Evolutionary conservation across 2,329 filamentous ascomycete species (phyloP).

Genomic region (Septoria petroselini): DNA sequence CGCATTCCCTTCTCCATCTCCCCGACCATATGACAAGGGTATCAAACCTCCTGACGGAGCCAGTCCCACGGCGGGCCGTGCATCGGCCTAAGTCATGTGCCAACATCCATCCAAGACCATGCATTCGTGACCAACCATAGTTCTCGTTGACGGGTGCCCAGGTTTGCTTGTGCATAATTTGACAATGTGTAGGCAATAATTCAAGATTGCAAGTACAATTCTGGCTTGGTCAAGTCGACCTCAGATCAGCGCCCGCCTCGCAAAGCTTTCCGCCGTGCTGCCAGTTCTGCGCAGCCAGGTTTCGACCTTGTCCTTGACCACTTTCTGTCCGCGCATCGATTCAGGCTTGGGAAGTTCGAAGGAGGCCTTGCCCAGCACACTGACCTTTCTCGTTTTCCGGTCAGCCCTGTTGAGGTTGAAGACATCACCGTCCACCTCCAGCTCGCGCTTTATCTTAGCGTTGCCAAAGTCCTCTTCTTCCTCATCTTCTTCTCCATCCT

Average conservation of each 20-base stretch:
- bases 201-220: too few relatives aligned
- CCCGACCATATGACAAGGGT: constrained; percentile 12
- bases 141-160: constrained; percentile 7
- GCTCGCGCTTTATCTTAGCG: too few relatives aligned
- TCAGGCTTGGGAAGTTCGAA: constrained; percentile 5
- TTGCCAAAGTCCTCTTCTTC: not conserved
- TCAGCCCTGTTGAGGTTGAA: not conserved
- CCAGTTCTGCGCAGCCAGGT: constrained; percentile 10
- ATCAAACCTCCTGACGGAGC: constrained; percentile 12
- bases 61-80: not conserved
- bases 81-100: constrained; percentile 11
- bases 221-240: too few relatives aligned
- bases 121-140: constrained; percentile 6
- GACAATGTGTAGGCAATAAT: too few relatives aligned
- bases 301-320: constrained; percentile 1
- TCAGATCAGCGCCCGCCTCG: not conserved
- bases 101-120: too few relatives aligned
- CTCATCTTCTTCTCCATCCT: not conserved
- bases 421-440: too few relatives aligned
- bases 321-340: not conserved
- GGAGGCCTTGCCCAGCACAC: not conserved
- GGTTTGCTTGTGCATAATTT: too few relatives aligned
- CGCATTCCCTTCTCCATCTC: constrained; percentile 11
- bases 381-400: not conserved
- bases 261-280: constrained; percentile 3